Conservation (phyloP, 83 land plant genomes). For the Diphasiastrum complanatum region DNA sequence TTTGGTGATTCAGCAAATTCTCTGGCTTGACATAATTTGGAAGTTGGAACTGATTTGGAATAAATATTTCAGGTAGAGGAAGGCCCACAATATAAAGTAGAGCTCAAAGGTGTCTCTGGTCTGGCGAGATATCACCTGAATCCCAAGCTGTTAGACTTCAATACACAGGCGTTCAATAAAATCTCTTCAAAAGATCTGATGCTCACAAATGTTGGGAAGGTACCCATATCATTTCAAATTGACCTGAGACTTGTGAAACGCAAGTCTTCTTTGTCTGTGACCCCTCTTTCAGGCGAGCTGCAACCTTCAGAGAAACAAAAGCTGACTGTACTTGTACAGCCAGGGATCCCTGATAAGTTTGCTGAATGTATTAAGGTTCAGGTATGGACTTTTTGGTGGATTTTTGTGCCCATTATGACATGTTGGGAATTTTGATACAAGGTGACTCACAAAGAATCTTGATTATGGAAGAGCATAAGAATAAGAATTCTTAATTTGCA, state of each 20-base stretch:
- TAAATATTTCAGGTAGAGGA: conserved; percentile 23
- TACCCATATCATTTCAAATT: conserved; percentile 23
- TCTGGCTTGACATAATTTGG: too few relatives aligned
- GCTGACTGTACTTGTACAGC: conserved; percentile 13
- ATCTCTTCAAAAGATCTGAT: conserved; percentile 3
- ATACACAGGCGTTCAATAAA: conserved; percentile 17
- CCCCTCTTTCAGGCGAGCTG: conserved; percentile 21
- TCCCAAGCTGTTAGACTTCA: conserved; percentile 16
- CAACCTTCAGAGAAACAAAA: conserved; percentile 12
- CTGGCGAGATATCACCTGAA: conserved; percentile 18
- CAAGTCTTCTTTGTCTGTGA: conserved; percentile 2
- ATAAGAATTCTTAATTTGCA: too few relatives aligned
- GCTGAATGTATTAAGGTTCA: neutral
- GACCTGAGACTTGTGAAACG: conserved; percentile 2
- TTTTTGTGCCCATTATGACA: too few relatives aligned
- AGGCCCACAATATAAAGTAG: conserved; percentile 26
- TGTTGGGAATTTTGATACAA: too few relatives aligned
- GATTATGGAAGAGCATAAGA: too few relatives aligned
- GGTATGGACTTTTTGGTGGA: conserved; percentile 7
- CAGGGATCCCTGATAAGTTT: conserved; percentile 14
- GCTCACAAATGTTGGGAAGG: conserved; percentile 26
- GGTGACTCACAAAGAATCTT: too few relatives aligned
- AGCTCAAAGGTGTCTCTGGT: conserved; percentile 26
- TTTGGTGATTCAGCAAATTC: too few relatives aligned
- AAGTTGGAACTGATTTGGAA: neutral